Evolutionary conservation across 768 basidiomycete species (phyloP).

Genomic region (Hygrocybe punicea): DNA sequence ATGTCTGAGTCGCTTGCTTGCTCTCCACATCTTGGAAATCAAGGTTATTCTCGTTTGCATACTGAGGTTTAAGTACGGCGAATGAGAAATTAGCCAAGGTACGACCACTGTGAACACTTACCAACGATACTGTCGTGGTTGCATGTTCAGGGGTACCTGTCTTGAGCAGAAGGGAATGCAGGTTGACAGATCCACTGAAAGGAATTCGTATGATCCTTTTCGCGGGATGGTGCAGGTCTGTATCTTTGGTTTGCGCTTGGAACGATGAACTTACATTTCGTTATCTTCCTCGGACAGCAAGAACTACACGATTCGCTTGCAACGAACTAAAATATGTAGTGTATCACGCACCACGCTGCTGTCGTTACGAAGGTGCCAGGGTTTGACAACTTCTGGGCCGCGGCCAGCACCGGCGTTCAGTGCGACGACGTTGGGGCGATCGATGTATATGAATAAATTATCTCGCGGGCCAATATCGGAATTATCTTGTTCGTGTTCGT

Average conservation of each 20-base stretch:
- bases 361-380: slow-evolving; percentile 76
- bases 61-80: slow-evolving; percentile 43
- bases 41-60: slow-evolving; percentile 68
- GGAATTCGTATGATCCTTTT: slow-evolving; percentile 77
- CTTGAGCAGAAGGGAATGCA: slow-evolving; percentile 79
- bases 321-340: slow-evolving; percentile 5
- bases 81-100: background rate
- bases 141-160: slow-evolving; percentile 79
- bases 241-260: background rate
- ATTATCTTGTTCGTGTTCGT: slow-evolving; percentile 60
- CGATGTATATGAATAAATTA: slow-evolving; percentile 72
- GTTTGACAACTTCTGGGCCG: slow-evolving; percentile 69
- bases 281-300: slow-evolving; percentile 91
- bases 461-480: slow-evolving; percentile 53
- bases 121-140: slow-evolving; percentile 67
- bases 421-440: slow-evolving; percentile 74
- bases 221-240: background rate
- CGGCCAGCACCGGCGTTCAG: slow-evolving; percentile 56
- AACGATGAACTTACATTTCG: slow-evolving; percentile 56
- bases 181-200: slow-evolving; percentile 82
- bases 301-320: slow-evolving; percentile 44
- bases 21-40: slow-evolving; percentile 77
- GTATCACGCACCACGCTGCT: slow-evolving; percentile 56
- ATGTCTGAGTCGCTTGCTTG: slow-evolving; percentile 64
- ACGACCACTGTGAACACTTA: slow-evolving; percentile 35